Conservation (phyloP, 208 protist genomes). For the Tetramitus jugosus region DNA sequence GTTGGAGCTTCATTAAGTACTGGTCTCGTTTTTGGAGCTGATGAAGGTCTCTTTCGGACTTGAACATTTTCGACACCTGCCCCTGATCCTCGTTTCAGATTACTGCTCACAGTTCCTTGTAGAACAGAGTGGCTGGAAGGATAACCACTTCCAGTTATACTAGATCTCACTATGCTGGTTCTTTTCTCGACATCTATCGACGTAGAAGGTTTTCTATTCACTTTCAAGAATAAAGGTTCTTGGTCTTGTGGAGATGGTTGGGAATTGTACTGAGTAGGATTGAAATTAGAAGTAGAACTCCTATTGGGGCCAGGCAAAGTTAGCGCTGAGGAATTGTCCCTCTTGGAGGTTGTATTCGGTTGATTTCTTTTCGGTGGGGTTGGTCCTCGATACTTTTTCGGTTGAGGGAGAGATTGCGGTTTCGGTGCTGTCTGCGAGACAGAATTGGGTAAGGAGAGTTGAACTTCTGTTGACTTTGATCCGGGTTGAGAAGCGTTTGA, state of each 20-base stretch:
- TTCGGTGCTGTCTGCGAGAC: too few species aligned
- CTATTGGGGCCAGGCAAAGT: not conserved
- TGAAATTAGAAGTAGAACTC: not conserved
- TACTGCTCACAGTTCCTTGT: not conserved
- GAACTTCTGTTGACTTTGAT: not conserved
- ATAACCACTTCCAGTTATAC: not conserved
- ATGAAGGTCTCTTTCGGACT: conserved; percentile 2
- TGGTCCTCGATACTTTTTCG: not conserved
- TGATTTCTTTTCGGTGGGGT: not conserved
- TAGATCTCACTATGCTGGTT: not conserved
- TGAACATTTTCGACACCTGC: too few species aligned
- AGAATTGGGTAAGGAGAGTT: not conserved
- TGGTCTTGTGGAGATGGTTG: not conserved
- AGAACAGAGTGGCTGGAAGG: not conserved
- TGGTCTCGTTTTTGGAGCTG: conserved; percentile 13
- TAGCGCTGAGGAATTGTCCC: too few species aligned
- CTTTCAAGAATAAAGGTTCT: not conserved
- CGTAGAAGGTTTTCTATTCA: not conserved
- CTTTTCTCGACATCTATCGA: too few species aligned
- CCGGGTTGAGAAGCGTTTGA: not conserved
- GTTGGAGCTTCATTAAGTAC: not conserved
- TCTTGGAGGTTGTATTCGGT: not conserved
- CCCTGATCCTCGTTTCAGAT: too few species aligned
- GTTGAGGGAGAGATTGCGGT: too few species aligned
- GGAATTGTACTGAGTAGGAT: not conserved